A percentile compares a stretch with the other conserved stretches of the same genome.
Evolutionary conservation across 2,329 filamentous ascomycete species (phyloP).

Genomic region (Thelonectria olida): DNA sequence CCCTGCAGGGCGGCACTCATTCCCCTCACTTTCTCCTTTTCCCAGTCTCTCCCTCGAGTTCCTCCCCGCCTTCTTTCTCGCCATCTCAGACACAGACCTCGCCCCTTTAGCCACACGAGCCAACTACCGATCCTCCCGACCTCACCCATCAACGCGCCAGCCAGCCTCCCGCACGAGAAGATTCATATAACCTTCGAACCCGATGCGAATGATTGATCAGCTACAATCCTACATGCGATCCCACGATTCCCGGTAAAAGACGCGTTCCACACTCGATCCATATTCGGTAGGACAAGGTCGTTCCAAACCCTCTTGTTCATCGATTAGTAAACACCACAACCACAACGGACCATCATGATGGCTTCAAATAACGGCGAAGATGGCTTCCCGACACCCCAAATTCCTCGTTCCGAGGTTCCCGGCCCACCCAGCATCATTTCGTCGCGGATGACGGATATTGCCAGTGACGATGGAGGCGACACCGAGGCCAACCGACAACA

Average conservation of each 20-base stretch:
- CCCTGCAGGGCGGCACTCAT: constrained; percentile 16
- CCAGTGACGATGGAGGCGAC: constrained; percentile 64
- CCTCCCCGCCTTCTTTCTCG: constrained; percentile 18
- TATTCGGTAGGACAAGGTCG: constrained; percentile 11
- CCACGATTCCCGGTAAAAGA: constrained; percentile 5
- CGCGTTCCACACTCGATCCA: constrained; percentile 19
- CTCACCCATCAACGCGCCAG: constrained; percentile 27
- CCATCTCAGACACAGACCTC: constrained; percentile 14
- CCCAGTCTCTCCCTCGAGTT: constrained; percentile 8
- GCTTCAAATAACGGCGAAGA: constrained; percentile 51
- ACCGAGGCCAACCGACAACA: constrained; percentile 43
- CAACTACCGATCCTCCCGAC: constrained; percentile 38
- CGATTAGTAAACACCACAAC: constrained; percentile 25
- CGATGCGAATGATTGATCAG: constrained; percentile 1
- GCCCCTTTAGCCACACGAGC: constrained; percentile 40
- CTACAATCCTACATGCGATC: constrained; percentile 13
- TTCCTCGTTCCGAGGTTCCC: constrained; percentile 52
- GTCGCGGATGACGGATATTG: constrained; percentile 75
- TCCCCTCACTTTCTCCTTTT: constrained; percentile 18
- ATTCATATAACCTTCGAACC: constrained; percentile 5
- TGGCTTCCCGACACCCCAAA: constrained; percentile 51
- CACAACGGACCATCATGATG: constrained; percentile 44
- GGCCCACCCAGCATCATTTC: constrained; percentile 74
- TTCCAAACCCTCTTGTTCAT: constrained; percentile 23
- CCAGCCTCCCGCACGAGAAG: constrained; percentile 23